Percentiles rank a stretch among this genome's conserved stretches.
phyloP scores from a whole-genome alignment of 345 rosid genomes.

The Melaleuca alternifolia region DNA sequence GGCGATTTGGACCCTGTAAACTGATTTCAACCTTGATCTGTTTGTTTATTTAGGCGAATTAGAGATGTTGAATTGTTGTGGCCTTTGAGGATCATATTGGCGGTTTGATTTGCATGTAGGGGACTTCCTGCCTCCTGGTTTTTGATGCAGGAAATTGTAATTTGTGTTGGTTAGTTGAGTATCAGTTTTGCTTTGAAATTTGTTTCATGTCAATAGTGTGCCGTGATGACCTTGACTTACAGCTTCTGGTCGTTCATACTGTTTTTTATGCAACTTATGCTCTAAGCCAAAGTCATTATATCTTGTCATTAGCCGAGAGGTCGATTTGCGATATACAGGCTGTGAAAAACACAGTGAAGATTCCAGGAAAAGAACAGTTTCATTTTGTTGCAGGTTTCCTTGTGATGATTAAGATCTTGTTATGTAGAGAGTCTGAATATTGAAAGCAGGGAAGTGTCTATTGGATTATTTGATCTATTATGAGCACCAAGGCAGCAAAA shows the following conservation, averaged over 20 bases:
- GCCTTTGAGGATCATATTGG: neutral
- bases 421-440: neutral
- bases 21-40: neutral
- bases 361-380: neutral
- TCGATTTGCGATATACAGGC: neutral
- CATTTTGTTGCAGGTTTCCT: neutral
- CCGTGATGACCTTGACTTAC: neutral
- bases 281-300: neutral
- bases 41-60: neutral
- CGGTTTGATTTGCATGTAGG: neutral
- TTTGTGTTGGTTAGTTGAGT: neutral
- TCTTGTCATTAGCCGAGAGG: neutral
- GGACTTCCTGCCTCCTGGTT: neutral
- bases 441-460: neutral
- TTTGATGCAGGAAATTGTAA: neutral
- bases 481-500: neutral
- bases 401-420: neutral
- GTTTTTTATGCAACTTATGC: neutral
- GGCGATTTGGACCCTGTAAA: neutral
- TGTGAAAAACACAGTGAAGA: neutral
- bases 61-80: neutral
- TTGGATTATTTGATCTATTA: neutral
- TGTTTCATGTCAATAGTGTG: neutral
- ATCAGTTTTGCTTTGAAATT: neutral
- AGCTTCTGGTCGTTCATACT: neutral